These are phyloP conservation scores for Wickerhamiella azyma DNA, from an alignment of 805 yeast species.

Conservation along the genomic window DNA sequence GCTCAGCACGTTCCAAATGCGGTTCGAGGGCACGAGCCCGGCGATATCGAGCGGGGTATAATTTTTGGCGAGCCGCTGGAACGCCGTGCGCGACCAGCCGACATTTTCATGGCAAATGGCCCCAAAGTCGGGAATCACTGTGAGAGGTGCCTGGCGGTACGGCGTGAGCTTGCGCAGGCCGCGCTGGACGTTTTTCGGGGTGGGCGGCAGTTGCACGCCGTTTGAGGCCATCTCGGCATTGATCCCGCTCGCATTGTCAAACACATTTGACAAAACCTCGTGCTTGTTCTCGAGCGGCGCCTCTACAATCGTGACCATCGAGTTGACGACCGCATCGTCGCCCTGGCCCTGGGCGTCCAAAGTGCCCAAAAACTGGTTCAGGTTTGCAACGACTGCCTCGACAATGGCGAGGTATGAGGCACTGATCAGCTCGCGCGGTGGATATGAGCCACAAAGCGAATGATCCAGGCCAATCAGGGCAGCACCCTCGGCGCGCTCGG, in stretches of 20 bases:
- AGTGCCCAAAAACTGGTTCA: slow-evolving; percentile 25
- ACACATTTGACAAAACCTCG: slow-evolving; percentile 23
- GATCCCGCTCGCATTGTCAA: slow-evolving; percentile 26
- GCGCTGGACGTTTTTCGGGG: slow-evolving; percentile 19
- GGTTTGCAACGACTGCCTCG: slow-evolving; percentile 23
- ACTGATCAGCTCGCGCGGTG: slow-evolving; percentile 23
- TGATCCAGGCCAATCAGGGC: slow-evolving; percentile 28
- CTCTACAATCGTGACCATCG: slow-evolving; percentile 29
- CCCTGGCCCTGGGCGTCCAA: slow-evolving; percentile 19
- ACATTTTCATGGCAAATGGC: slow-evolving; percentile 18
- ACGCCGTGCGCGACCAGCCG: slow-evolving; percentile 18
- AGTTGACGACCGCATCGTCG: slow-evolving; percentile 16
- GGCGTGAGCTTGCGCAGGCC: slow-evolving; percentile 12
- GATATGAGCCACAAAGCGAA: slow-evolving; percentile 16
- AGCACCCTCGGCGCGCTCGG: slow-evolving; percentile 29
- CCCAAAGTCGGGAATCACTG: slow-evolving; percentile 17
- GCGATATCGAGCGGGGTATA: slow-evolving; percentile 16
- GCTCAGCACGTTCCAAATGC: slow-evolving; percentile 27
- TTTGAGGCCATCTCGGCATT: slow-evolving; percentile 28
- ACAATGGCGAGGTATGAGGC: slow-evolving; percentile 26
- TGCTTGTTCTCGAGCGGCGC: slow-evolving; percentile 18
- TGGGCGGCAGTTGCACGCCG: slow-evolving; percentile 24
- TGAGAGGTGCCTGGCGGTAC: slow-evolving; percentile 4
- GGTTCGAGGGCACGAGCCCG: slow-evolving; percentile 19
- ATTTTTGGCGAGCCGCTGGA: background rate